Base-by-base conservation (phyloP, 2,329 filamentous ascomycete species). In the Fusarium albidum region DNA sequence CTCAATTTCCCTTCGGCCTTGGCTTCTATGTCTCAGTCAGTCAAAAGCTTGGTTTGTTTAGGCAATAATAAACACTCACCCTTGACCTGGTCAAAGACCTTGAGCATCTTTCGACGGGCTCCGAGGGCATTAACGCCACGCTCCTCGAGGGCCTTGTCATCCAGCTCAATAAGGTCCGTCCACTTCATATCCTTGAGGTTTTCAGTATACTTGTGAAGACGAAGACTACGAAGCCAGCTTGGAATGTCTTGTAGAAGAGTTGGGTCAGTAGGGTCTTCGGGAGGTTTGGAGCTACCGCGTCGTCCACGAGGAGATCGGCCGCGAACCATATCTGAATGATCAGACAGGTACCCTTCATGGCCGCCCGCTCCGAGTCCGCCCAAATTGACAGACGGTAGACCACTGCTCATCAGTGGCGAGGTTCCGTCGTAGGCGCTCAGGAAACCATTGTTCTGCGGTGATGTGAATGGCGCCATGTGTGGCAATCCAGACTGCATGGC, bases 161-260 rank as follows among this genome's bases (percentile, higher is more conserved):
- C 92, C 65, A 99, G 79, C 73, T 95, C 90, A 55, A 99, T 80
- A 65, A 99, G 77, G 47, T 99, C 95, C 25, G 89, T 90, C 95
- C 95, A 99, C 69, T 95, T 92, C 81, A 98, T 86, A 69, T 98
- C 94, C 77, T 98, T 99, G 60, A 99, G 78, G 66, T 98, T 96
- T 65, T 99, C 95, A 9, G 95, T 99, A 76, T 99, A 99, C 80
- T 99, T 99, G 82, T 99, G 95, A 68, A 99, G 82, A 55, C 95
- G 87, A 71, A 98, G 82, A 73, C 92, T 97, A 71, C 95, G 87
- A 68, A 99, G 84, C 95, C 95, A 99, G 73, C 88, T 90, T 48
- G 95, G 94, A 64, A 99, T 97, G 70, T 99, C 95, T 76, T 96
- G 91, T 65, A 99, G 82, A 55, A 99, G 83, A 34, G 83, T 87